Conservation (phyloP, 208 protist species). For the Acanthamoeba royreba region DNA sequence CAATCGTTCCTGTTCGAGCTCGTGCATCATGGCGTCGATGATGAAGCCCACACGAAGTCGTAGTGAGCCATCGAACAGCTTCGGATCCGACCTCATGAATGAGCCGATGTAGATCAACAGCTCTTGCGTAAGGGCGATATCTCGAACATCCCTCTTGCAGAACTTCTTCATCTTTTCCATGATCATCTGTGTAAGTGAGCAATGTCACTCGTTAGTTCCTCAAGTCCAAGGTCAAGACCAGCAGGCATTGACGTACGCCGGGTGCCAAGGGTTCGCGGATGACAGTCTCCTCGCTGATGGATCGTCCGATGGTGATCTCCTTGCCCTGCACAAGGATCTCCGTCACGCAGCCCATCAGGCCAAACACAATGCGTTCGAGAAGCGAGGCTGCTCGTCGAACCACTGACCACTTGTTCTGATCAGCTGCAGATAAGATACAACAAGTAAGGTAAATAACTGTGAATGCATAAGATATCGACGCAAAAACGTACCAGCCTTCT, state of each 20-base stretch:
- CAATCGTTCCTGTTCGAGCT: not conserved
- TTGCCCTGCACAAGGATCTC: conserved; percentile 62
- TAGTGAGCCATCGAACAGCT: conserved; percentile 3
- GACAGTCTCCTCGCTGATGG: conserved; percentile 29
- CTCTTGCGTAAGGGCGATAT: not conserved
- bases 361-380: not conserved
- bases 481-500: not conserved
- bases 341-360: conserved; percentile 18
- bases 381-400: not conserved
- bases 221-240: not conserved
- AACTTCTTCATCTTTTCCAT: conserved; percentile 11
- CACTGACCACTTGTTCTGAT: not conserved
- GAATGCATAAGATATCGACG: not conserved
- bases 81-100: not conserved
- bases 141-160: not conserved
- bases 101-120: conserved; percentile 1
- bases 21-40: conserved; percentile 43
- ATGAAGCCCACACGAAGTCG: not conserved
- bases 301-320: conserved; percentile 26
- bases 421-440: not conserved
- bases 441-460: not conserved
- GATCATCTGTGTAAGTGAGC: not conserved
- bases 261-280: conserved; percentile 33
- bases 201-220: too few relatives aligned
- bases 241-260: not conserved